Evolutionary conservation across 208 protist genomes (phyloP).

Genomic region (Willaertia magna): DNA sequence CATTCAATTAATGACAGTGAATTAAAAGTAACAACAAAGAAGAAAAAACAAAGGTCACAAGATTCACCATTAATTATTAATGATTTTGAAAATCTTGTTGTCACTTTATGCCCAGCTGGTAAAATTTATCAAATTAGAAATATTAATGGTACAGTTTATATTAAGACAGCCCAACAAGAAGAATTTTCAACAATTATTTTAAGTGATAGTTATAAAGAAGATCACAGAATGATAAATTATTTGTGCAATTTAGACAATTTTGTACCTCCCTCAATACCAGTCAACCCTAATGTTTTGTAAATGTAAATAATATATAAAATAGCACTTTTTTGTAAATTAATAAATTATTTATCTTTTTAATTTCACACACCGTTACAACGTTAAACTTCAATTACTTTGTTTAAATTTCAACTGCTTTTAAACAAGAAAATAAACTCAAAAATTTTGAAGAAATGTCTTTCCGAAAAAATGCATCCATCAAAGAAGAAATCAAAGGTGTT

Average conservation of each 20-base stretch:
- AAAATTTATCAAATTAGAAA: not conserved
- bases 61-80: not conserved
- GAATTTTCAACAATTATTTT: not conserved
- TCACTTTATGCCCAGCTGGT: not conserved
- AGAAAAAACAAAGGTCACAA: not conserved
- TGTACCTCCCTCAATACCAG: no score
- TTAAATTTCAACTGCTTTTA: no score
- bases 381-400: no score
- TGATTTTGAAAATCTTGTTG: slow-evolving; percentile 4
- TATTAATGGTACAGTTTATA: not conserved
- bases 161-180: not conserved
- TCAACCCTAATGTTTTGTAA: no score
- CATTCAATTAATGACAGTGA: not conserved
- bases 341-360: no score
- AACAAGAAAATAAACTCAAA: no score
- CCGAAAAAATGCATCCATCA: no score
- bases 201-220: not conserved
- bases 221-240: slow-evolving; percentile 1
- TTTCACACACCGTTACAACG: no score
- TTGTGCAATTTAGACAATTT: not conserved
- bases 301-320: no score
- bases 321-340: no score
- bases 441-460: no score
- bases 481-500: no score
- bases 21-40: not conserved